Conservation (phyloP, 495 filamentous ascomycete genomes). For the Pyronema domesticum region DNA sequence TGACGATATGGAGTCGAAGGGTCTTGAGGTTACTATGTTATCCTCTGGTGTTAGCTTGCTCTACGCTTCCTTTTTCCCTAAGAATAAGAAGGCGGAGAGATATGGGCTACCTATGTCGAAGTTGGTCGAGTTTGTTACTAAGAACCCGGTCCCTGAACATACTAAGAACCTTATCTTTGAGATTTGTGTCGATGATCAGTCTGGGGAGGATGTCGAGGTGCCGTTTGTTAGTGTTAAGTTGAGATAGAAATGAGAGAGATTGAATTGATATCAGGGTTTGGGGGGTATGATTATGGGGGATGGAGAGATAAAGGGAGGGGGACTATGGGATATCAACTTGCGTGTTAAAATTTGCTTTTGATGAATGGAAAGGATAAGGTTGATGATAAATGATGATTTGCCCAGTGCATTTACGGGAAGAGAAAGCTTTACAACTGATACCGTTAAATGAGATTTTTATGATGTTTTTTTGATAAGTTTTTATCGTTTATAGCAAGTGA, state of each 20-base stretch:
- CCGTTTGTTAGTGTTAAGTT: constrained; percentile 88
- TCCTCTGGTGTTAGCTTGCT: constrained; percentile 89
- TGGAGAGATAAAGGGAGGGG: too few species aligned
- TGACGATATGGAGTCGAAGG: constrained; percentile 57
- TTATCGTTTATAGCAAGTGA: too few species aligned
- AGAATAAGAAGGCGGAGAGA: constrained; percentile 71
- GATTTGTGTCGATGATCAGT: constrained; percentile 77
- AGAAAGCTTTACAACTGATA: too few species aligned
- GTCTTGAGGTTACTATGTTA: constrained; percentile 75
- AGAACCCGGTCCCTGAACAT: constrained; percentile 76
- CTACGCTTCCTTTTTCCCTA: constrained; percentile 92
- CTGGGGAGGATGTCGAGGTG: constrained; percentile 89
- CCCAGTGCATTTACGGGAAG: too few species aligned
- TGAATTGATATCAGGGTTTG: neutral
- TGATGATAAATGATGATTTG: too few species aligned
- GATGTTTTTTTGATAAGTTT: too few species aligned
- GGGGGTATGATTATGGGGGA: neutral
- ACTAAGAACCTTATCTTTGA: constrained; percentile 94
- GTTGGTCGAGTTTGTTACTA: constrained; percentile 73
- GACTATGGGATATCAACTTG: too few species aligned
- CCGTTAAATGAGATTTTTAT: too few species aligned
- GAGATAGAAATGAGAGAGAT: constrained; percentile 5
- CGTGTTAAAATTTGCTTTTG: too few species aligned
- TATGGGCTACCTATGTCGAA: constrained; percentile 58
- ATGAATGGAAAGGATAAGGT: too few species aligned